A percentile compares a stretch with the other conserved stretches of the same genome.
Conservation (phyloP, 805 yeast species). For the Myxozyma monticola region DNA sequence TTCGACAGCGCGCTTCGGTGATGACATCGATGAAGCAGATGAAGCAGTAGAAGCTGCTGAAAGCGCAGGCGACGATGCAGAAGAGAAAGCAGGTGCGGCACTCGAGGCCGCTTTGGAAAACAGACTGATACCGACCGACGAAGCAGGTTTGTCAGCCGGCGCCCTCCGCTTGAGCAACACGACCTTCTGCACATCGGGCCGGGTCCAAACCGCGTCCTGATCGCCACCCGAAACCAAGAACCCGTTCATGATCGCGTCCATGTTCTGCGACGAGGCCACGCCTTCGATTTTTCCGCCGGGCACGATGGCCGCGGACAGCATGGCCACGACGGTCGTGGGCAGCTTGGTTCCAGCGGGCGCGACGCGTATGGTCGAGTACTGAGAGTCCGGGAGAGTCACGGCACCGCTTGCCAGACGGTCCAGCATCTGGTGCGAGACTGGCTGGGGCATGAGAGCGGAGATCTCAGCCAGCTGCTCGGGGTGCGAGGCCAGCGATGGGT, state of each 20-base stretch:
- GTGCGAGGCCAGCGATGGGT: slow-evolving; percentile 30
- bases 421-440: slow-evolving; percentile 39
- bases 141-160: slow-evolving; percentile 6
- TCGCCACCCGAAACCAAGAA: slow-evolving; percentile 45
- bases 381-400: slow-evolving; percentile 36
- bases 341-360: slow-evolving; percentile 33
- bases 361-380: slow-evolving; percentile 36
- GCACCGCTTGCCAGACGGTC: slow-evolving; percentile 41
- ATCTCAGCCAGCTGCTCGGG: slow-evolving; percentile 19
- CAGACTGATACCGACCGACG: slow-evolving; percentile 8
- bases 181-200: slow-evolving; percentile 45
- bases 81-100: slow-evolving; percentile 24
- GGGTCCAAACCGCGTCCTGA: slow-evolving; percentile 53
- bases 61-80: slow-evolving; percentile 36
- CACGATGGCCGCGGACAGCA: slow-evolving; percentile 34
- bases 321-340: slow-evolving; percentile 33
- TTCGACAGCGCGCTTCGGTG: slow-evolving; percentile 40
- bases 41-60: slow-evolving; percentile 49
- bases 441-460: slow-evolving; percentile 17
- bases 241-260: slow-evolving; percentile 69
- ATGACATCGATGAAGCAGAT: slow-evolving; percentile 41
- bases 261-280: slow-evolving; percentile 28
- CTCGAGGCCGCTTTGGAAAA: slow-evolving; percentile 5
- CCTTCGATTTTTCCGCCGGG: slow-evolving; percentile 40
- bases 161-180: slow-evolving; percentile 19